Conservation (phyloP, 306 rosid genomes). For the Castanea crenata region DNA sequence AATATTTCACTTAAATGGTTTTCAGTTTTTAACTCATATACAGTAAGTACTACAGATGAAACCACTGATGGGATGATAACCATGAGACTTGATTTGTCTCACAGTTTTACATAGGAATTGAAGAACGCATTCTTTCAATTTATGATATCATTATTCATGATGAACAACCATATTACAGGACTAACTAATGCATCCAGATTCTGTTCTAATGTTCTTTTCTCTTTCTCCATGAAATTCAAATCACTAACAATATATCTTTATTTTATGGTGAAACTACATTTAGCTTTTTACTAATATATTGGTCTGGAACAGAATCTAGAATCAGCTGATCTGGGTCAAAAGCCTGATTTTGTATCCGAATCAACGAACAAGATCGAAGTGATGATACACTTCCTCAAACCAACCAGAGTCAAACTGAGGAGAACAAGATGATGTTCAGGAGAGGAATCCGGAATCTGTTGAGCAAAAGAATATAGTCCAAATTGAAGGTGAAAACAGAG, state of each 20-base stretch:
- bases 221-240: background rate
- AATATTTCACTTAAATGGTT: background rate
- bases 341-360: background rate
- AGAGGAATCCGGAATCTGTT: background rate
- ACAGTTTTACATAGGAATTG: background rate
- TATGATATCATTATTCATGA: background rate
- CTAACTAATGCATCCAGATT: background rate
- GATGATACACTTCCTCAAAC: slow-evolving; percentile 16
- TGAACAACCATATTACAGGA: background rate
- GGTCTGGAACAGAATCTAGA: slow-evolving; percentile 15
- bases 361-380: slow-evolving; percentile 5
- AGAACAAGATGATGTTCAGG: slow-evolving; percentile 4
- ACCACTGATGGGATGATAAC: background rate
- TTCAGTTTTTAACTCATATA: background rate
- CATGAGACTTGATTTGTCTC: background rate
- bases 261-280: background rate
- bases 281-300: background rate
- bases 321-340: background rate
- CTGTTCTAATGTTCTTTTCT: background rate
- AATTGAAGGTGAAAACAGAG: background rate
- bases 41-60: background rate
- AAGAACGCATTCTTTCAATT: background rate
- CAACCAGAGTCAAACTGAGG: slow-evolving; percentile 6
- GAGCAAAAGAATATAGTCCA: background rate
- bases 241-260: background rate